Conservation (phyloP, 2,329 filamentous ascomycete genomes). For the Hypoxylon sp. region DNA sequence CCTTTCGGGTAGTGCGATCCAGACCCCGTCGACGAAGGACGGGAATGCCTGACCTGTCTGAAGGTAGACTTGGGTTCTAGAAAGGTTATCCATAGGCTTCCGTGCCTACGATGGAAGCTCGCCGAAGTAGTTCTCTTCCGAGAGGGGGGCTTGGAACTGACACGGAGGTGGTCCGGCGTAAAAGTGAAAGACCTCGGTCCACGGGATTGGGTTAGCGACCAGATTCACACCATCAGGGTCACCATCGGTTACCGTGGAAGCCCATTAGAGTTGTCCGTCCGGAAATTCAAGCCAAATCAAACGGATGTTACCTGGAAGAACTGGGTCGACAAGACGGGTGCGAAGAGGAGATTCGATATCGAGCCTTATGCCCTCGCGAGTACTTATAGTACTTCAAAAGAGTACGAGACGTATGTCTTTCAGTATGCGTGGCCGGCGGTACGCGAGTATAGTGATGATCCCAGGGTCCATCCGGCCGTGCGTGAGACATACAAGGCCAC, state of each 20-base stretch:
- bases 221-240: constrained; percentile 53
- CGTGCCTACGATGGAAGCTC: constrained; percentile 60
- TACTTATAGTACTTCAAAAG: constrained; percentile 51
- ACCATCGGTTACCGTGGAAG: constrained; percentile 53
- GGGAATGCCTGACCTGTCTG: constrained; percentile 56
- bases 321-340: constrained; percentile 53
- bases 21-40: constrained; percentile 49
- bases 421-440: constrained; percentile 49
- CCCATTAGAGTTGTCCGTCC: constrained; percentile 56
- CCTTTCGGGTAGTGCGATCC: constrained; percentile 52
- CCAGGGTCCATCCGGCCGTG: constrained; percentile 44
- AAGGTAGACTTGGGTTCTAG: constrained; percentile 55
- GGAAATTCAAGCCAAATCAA: constrained; percentile 54
- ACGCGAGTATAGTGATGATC: constrained; percentile 42
- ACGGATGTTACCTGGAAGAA: constrained; percentile 56
- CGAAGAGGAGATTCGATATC: constrained; percentile 48
- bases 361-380: constrained; percentile 57
- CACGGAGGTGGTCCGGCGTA: constrained; percentile 56
- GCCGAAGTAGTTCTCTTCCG: constrained; percentile 57
- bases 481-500: constrained; percentile 48
- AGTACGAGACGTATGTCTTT: constrained; percentile 54
- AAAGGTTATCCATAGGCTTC: constrained; percentile 60
- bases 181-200: constrained; percentile 55
- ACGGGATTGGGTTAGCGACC: constrained; percentile 48
- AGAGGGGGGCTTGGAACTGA: constrained; percentile 58